Evolutionary conservation across 306 rosid species (phyloP).

Genomic region (Mucuna pruriens): DNA sequence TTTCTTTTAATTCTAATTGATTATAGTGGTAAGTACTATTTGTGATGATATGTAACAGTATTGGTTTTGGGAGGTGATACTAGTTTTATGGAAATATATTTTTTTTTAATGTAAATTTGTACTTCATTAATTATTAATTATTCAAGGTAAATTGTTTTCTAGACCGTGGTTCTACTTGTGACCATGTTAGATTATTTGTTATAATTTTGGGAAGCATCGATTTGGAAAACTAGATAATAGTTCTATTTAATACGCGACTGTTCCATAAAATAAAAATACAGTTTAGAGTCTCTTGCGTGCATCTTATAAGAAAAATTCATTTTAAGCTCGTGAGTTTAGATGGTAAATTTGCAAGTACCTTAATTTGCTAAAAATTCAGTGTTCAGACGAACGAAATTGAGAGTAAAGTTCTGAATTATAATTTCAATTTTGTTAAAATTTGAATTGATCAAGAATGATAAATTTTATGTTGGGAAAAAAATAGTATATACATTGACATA

Average conservation of each 20-base stretch:
- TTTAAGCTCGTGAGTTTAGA: not conserved
- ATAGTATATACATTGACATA: no score
- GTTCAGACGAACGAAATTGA: not conserved
- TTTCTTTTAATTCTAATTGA: conserved; percentile 17
- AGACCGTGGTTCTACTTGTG: not conserved
- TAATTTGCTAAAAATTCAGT: not conserved
- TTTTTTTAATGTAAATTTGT: not conserved
- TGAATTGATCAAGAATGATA: not conserved
- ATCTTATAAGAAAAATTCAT: not conserved
- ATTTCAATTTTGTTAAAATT: not conserved
- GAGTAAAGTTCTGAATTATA: not conserved
- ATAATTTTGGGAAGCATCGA: not conserved
- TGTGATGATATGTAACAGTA: conserved; percentile 1
- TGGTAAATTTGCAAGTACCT: not conserved
- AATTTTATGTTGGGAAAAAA: not conserved
- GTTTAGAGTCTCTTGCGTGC: not conserved
- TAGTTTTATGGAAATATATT: conserved; percentile 20
- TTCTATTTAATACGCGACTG: not conserved
- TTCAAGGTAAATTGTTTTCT: not conserved
- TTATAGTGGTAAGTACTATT: conserved; percentile 10
- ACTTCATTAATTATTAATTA: not conserved
- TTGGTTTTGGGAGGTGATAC: not conserved
- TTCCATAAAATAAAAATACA: not conserved
- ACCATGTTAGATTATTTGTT: not conserved
- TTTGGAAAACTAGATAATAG: not conserved